Base-by-base conservation (phyloP, 208 protist genomes). In the Trypanosoma congolense region DNA sequence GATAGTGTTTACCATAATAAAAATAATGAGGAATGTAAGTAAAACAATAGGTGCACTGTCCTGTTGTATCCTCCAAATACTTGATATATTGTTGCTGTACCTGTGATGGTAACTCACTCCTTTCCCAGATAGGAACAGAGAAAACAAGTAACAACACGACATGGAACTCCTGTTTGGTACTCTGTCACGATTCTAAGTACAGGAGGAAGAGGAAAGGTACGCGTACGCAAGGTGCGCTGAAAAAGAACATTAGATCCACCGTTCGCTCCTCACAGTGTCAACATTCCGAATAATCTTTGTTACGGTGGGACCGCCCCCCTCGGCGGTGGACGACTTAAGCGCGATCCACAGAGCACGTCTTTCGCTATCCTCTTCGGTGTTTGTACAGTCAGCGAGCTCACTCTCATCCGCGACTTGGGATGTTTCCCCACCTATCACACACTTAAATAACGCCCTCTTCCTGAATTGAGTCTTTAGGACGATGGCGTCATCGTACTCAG, bases 381-480 rank as follows among this genome's bases (percentile, higher is more conserved):
- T 67, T 10, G 67, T 40, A 59, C 75, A 90, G 36, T 90, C 83
- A 19, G 68, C 29, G 33, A 93, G 25, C 38, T 93, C 80, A 22
- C 67, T 52, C 3, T 65, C 52, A 41, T 50, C 56, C 0, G 76
- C 75, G 2, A 60, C 44, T n/a, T 76, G 80, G 45, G 60, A 86
- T 12, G 74, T 74, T 62, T 77, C 44, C 50, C 87, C 73, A 41
- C 78, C 73, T 63, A 95, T 80, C 56, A 91, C 75, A 58, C 69
- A 95, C 21, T 73, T 67, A 51, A 92, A 91, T 1, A 92, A 63
- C 2, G 84, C 88, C 35, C 84, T 51, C 46, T 92, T 92, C 1
- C 88, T 73, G 12, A 65, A 71, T 54, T 95, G 88, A 49, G 70
- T 64, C 28, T 61, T 66, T 19, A 95, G 35, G 18, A 91, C 47